Conservation (phyloP, 495 filamentous ascomycete genomes). For the Penicillium turbatum region DNA sequence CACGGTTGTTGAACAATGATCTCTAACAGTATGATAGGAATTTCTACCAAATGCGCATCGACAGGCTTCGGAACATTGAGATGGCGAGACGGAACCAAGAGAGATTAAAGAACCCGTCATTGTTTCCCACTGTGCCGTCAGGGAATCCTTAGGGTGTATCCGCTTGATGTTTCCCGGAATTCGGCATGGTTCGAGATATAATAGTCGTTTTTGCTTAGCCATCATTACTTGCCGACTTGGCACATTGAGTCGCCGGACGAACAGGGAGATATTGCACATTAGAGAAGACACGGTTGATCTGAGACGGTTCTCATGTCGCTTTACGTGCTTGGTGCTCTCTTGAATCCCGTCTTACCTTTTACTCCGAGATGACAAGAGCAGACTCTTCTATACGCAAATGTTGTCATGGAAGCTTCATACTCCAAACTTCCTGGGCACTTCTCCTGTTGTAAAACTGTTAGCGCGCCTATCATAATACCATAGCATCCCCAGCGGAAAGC, state of each 20-base stretch:
- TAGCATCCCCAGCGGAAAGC: background rate
- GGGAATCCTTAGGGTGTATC: conserved; percentile 43
- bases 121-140: conserved; percentile 81
- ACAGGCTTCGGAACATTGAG: conserved; percentile 73
- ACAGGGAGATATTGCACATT: background rate
- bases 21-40: conserved; percentile 46
- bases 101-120: conserved; percentile 68
- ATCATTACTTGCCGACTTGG: background rate
- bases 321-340: background rate
- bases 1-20: background rate
- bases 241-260: background rate
- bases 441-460: background rate
- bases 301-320: background rate
- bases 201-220: background rate
- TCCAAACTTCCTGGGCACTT: background rate
- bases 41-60: conserved; percentile 81
- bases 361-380: background rate
- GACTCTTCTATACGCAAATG: background rate
- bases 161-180: too few relatives aligned
- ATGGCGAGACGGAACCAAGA: conserved; percentile 78
- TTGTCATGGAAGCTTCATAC: background rate
- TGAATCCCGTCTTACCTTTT: background rate
- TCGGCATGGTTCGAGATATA: background rate
- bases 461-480: background rate
- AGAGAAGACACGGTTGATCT: too few relatives aligned